These are phyloP conservation scores for Fusarium musae DNA, from an alignment of 2,329 filamentous ascomycete genomes.

Conservation along the genomic window DNA sequence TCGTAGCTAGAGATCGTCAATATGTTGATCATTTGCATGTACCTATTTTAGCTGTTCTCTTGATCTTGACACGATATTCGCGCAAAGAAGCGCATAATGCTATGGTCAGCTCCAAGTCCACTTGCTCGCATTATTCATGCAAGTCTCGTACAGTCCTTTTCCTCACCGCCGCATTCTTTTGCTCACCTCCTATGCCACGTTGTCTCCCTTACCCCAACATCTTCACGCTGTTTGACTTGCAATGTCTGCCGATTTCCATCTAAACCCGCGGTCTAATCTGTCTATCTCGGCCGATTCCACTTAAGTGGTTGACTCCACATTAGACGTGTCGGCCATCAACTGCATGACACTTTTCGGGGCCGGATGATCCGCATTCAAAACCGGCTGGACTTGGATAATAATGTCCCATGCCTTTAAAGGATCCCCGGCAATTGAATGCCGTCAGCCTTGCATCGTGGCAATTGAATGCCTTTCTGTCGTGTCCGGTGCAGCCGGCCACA, in stretches of 20 bases:
- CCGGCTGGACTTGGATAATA: not conserved
- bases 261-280: not conserved
- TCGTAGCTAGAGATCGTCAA: not conserved
- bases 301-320: slow-evolving; percentile 12
- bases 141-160: slow-evolving; percentile 14
- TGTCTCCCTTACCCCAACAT: slow-evolving; percentile 27
- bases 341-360: not conserved
- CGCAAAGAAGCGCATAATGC: not conserved
- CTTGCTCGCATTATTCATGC: slow-evolving; percentile 14
- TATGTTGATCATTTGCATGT: not conserved
- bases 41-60: not conserved
- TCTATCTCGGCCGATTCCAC: slow-evolving; percentile 21
- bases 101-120: not conserved
- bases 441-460: not conserved
- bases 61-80: not conserved
- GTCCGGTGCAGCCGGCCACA: not conserved
- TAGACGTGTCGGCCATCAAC: not conserved
- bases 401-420: not conserved
- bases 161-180: slow-evolving; percentile 41
- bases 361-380: slow-evolving; percentile 17
- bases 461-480: not conserved
- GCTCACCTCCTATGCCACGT: slow-evolving; percentile 4
- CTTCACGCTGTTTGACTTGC: slow-evolving; percentile 20
- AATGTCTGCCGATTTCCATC: not conserved
- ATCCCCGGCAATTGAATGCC: not conserved